Conservation (phyloP, 73 alveolate genomes). For the Paraurostyla sp. region DNA sequence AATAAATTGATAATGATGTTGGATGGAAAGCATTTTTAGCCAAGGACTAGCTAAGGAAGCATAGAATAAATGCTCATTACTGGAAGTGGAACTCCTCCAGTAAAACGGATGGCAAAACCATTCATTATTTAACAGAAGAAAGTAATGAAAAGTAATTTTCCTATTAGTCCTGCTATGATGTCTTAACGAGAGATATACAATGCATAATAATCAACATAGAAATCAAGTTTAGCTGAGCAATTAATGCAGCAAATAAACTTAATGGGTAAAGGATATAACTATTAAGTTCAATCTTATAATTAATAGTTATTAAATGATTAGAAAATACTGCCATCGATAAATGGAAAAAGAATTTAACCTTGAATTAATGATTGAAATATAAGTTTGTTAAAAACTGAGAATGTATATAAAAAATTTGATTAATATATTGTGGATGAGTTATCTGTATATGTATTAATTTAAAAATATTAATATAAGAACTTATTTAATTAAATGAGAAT, state of each 20-base stretch:
- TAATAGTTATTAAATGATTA: neutral
- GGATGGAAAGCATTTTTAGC: no score
- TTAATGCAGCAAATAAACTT: conserved; percentile 9
- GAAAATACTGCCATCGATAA: neutral
- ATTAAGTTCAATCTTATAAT: neutral
- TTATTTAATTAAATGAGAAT: neutral
- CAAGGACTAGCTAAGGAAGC: no score
- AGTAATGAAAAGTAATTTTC: neutral
- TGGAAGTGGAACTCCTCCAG: neutral
- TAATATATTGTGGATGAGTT: no score
- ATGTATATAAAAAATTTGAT: no score
- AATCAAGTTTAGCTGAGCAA: conserved; percentile 21
- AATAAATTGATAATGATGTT: no score
- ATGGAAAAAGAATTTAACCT: neutral
- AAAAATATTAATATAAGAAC: neutral
- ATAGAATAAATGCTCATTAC: no score
- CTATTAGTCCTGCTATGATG: neutral
- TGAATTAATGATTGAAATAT: neutral
- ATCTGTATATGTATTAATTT: no score
- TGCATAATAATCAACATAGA: neutral
- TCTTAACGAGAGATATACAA: neutral
- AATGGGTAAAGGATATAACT: neutral
- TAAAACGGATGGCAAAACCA: neutral
- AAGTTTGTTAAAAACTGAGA: no score
- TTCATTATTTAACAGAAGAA: conserved; percentile 14